These are phyloP conservation scores for Phytopythium kandeliae DNA, from an alignment of 352 stramenopile species.

Conservation along the genomic window DNA sequence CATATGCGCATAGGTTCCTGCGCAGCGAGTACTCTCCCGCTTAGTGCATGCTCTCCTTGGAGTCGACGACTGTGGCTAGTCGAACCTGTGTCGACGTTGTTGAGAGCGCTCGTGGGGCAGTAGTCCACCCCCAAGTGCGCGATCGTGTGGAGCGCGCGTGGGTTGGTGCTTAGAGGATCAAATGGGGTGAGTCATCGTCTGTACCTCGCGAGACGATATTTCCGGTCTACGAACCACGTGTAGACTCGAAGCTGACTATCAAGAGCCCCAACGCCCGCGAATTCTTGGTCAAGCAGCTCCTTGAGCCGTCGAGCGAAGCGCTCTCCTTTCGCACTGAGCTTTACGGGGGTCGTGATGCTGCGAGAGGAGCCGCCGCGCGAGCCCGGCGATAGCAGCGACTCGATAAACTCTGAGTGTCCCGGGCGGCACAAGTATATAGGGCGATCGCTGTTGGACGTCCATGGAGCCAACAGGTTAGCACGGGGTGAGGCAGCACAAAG, in stretches of 20 bases:
- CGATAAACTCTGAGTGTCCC: conserved; percentile 20
- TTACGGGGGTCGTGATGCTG: conserved; percentile 2
- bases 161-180: conserved; percentile 18
- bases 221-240: conserved; percentile 16
- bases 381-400: conserved; percentile 19
- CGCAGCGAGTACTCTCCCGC: background rate
- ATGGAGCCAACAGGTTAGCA: too few relatives aligned
- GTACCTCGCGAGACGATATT: background rate
- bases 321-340: conserved; percentile 14
- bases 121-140: conserved; percentile 29
- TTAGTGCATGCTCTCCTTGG: background rate
- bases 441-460: background rate
- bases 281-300: conserved; percentile 19
- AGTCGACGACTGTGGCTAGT: background rate
- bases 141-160: conserved; percentile 36
- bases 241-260: conserved; percentile 21
- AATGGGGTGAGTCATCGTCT: background rate
- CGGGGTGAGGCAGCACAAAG: background rate
- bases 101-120: conserved; percentile 34
- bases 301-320: conserved; percentile 21
- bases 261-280: background rate
- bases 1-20: conserved; percentile 38
- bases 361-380: conserved; percentile 8
- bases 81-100: conserved; percentile 32
- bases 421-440: conserved; percentile 39